Evolutionary conservation across 164 flowering plant species (phyloP).

Genomic region (Piper longum): DNA sequence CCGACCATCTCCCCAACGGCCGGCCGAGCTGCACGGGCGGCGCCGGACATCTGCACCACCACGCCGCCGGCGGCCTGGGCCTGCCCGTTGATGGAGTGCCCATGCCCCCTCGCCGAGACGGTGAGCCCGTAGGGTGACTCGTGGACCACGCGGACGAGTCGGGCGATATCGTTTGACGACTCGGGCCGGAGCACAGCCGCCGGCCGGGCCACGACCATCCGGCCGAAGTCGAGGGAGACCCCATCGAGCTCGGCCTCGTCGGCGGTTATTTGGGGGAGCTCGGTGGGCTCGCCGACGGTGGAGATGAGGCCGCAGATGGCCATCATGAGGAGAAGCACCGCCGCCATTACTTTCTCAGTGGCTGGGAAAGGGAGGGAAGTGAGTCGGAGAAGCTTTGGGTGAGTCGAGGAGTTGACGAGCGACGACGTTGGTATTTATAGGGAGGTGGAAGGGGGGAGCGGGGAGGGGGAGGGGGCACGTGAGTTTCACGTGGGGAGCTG

Average conservation of each 20-base stretch:
- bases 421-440: background rate
- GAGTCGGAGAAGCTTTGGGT: background rate
- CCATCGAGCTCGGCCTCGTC: conserved; percentile 30
- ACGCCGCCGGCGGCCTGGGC: conserved; percentile 56
- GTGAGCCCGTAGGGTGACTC: conserved; percentile 28
- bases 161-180: conserved; percentile 43
- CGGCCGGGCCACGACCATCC: conserved; percentile 30
- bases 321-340: conserved; percentile 14
- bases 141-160: conserved; percentile 35
- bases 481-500: conserved; percentile 21
- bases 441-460: background rate
- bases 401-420: background rate
- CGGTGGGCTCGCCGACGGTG: conserved; percentile 43
- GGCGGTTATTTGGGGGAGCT: conserved; percentile 33
- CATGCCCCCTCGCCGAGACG: conserved; percentile 85
- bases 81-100: conserved; percentile 92
- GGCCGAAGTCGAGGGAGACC: conserved; percentile 64
- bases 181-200: conserved; percentile 58
- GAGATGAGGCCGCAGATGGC: conserved; percentile 39
- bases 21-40: conserved; percentile 3
- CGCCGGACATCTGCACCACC: conserved; percentile 53
- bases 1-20: background rate
- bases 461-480: background rate
- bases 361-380: background rate
- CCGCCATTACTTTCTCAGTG: conserved; percentile 2